Evolutionary conservation across 2,329 filamentous ascomycete genomes (phyloP).

Genomic region (Clathrospora elynae): DNA sequence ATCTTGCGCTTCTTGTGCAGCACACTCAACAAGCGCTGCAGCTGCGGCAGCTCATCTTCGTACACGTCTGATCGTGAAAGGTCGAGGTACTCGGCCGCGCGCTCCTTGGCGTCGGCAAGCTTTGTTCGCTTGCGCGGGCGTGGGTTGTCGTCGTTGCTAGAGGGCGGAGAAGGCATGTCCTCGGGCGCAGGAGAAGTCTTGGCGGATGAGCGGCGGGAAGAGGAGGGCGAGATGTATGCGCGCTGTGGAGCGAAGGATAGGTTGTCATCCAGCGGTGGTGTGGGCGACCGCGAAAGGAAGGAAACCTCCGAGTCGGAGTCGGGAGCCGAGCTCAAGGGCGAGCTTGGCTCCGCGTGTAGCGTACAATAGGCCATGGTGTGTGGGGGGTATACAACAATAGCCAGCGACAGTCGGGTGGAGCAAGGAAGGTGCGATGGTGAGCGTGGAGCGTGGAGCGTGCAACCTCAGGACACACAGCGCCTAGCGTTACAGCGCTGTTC

Average conservation of each 20-base stretch:
- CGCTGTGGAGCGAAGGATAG: constrained; percentile 33
- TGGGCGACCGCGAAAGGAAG: constrained; percentile 37
- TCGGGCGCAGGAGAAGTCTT: constrained; percentile 54
- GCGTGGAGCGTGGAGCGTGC: constrained; percentile 10
- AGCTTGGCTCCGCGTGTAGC: constrained; percentile 38
- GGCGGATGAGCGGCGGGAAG: constrained; percentile 54
- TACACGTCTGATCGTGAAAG: constrained; percentile 61
- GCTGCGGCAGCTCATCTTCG: constrained; percentile 63
- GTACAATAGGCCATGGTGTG: constrained; percentile 37
- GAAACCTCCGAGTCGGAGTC: constrained; percentile 45
- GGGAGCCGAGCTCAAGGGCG: constrained; percentile 48
- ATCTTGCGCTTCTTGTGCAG: constrained; percentile 93
- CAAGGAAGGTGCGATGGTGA: constrained; percentile 17
- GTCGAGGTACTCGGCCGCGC: constrained; percentile 83
- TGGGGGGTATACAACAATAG: constrained; percentile 11
- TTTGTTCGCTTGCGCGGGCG: constrained; percentile 78
- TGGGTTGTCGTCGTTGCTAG: constrained; percentile 64
- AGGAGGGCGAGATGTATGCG: constrained; percentile 49
- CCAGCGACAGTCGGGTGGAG: constrained; percentile 20
- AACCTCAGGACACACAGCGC: constrained; percentile 17
- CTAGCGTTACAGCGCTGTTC: constrained; percentile 2
- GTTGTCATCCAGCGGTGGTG: constrained; percentile 40
- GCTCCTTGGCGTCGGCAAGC: constrained; percentile 61
- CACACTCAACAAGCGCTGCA: constrained; percentile 73
- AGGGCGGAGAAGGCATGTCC: constrained; percentile 50